Percentiles rank a stretch among this genome's conserved stretches.
Conservation (phyloP, 176 grass and related monocot species). For the Eleusine coracana region DNA sequence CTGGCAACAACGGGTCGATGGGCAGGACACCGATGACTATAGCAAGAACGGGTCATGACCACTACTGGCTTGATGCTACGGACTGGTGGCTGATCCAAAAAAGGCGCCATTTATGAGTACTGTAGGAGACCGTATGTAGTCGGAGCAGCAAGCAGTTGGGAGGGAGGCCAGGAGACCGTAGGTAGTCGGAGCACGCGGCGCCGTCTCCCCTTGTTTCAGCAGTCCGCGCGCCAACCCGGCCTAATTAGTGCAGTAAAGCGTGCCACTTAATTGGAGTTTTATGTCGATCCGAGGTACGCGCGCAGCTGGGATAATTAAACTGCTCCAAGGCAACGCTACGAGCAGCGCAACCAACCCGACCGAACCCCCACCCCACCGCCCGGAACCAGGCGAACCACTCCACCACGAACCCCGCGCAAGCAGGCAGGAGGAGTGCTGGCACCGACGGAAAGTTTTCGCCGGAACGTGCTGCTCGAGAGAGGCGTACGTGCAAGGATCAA, state of each 20-base stretch:
- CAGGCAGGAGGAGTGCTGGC: neutral
- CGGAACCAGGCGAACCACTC: neutral
- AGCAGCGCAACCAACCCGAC: neutral
- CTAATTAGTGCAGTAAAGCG: neutral
- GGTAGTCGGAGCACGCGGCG: no score
- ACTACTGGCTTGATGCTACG: neutral
- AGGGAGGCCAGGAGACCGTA: neutral
- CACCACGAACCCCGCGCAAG: neutral
- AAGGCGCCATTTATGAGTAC: neutral
- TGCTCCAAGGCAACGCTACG: neutral
- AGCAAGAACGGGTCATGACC: neutral
- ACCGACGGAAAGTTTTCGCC: neutral
- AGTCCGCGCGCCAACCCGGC: neutral
- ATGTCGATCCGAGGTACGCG: neutral
- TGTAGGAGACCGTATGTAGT: neutral
- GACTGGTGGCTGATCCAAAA: neutral
- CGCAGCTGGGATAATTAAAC: neutral
- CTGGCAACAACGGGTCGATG: neutral
- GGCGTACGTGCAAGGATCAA: no score
- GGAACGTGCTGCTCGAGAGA: neutral
- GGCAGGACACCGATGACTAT: neutral
- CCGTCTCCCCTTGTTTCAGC: neutral
- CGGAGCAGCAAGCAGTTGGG: neutral
- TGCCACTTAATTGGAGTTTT: neutral
- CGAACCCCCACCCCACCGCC: slow-evolving; percentile 6